These are phyloP conservation scores for Vitis cinerea DNA, from an alignment of 164 flowering plant genomes.

Conservation along the genomic window DNA sequence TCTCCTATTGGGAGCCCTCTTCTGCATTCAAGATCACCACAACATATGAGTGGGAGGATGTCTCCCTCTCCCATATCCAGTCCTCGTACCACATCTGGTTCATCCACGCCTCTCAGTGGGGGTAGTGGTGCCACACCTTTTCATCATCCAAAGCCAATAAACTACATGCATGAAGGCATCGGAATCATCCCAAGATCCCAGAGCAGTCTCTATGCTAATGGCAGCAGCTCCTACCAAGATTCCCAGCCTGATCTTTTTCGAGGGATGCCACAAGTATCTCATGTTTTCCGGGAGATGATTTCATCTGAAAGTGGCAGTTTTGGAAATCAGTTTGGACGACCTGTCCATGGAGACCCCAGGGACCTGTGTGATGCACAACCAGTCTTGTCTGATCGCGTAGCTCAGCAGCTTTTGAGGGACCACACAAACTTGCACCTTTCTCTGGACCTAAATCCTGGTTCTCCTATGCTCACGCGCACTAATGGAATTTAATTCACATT, in stretches of 20 bases:
- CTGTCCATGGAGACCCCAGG: slow-evolving; percentile 6
- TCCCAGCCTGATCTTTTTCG: slow-evolving; percentile 17
- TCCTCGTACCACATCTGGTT: slow-evolving; percentile 38
- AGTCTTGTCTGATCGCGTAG: no score
- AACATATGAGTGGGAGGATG: slow-evolving; percentile 25
- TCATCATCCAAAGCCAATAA: slow-evolving; percentile 11
- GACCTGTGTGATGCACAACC: no score
- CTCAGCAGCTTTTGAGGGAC: slow-evolving; percentile 9
- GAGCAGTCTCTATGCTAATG: slow-evolving; percentile 14
- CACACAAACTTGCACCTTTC: slow-evolving; percentile 17
- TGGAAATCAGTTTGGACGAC: slow-evolving; percentile 15
- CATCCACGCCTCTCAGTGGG: slow-evolving; percentile 40
- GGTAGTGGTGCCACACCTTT: slow-evolving; percentile 34
- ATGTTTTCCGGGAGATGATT: slow-evolving; percentile 15
- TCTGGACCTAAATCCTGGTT: slow-evolving; percentile 18
- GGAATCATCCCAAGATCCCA: slow-evolving; percentile 14
- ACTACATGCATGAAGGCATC: slow-evolving; percentile 17
- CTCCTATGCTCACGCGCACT: background rate
- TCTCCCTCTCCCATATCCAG: slow-evolving; percentile 45
- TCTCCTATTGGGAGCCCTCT: slow-evolving; percentile 41
- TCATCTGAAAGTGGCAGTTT: slow-evolving; percentile 9
- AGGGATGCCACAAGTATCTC: slow-evolving; percentile 17
- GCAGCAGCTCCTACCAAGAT: slow-evolving; percentile 16
- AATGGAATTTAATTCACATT: slow-evolving; percentile 4
- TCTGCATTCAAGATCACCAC: slow-evolving; percentile 33